phyloP scores from a whole-genome alignment of 306 rosid species.

The Adenanthera pavonina region DNA sequence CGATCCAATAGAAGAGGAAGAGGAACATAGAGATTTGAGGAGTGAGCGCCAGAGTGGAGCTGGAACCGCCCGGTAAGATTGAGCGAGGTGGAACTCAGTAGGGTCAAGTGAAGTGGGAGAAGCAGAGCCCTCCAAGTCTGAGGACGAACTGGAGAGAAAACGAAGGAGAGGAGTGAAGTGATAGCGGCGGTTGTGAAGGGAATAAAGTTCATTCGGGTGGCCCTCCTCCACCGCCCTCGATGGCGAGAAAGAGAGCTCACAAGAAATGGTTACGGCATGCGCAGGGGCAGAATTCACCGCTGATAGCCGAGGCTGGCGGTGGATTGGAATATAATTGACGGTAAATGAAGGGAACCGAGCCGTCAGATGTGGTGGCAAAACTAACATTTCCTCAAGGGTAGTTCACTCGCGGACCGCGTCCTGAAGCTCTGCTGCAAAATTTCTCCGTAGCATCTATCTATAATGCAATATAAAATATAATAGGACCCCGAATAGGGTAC shows the following conservation, averaged over 20 bases:
- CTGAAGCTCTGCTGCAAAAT: neutral
- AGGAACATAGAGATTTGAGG: slow-evolving; percentile 65
- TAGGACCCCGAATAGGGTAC: no score
- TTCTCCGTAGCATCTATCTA: no score
- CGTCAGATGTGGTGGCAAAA: slow-evolving; percentile 44
- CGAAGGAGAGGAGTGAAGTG: slow-evolving; percentile 63
- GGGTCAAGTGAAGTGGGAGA: slow-evolving; percentile 62
- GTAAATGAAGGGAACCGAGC: slow-evolving; percentile 27
- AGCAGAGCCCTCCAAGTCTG: slow-evolving; percentile 15
- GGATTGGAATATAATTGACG: slow-evolving; percentile 13
- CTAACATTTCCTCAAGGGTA: slow-evolving; percentile 16
- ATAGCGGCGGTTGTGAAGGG: slow-evolving; percentile 50
- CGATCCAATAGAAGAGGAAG: slow-evolving; percentile 55
- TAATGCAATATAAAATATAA: no score
- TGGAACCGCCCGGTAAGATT: slow-evolving; percentile 68
- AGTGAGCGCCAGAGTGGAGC: slow-evolving; percentile 69
- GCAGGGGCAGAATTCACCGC: slow-evolving; percentile 26
- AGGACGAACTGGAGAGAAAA: slow-evolving; percentile 47
- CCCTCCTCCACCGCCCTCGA: slow-evolving; percentile 36
- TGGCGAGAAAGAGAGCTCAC: slow-evolving; percentile 35
- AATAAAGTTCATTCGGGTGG: slow-evolving; percentile 40
- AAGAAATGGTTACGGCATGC: slow-evolving; percentile 28
- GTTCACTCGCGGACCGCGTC: neutral
- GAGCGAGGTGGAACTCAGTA: slow-evolving; percentile 61
- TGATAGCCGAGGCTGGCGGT: slow-evolving; percentile 17